Evolutionary conservation across 2,329 filamentous ascomycete genomes (phyloP).

Genomic region (Xylaria sp.): DNA sequence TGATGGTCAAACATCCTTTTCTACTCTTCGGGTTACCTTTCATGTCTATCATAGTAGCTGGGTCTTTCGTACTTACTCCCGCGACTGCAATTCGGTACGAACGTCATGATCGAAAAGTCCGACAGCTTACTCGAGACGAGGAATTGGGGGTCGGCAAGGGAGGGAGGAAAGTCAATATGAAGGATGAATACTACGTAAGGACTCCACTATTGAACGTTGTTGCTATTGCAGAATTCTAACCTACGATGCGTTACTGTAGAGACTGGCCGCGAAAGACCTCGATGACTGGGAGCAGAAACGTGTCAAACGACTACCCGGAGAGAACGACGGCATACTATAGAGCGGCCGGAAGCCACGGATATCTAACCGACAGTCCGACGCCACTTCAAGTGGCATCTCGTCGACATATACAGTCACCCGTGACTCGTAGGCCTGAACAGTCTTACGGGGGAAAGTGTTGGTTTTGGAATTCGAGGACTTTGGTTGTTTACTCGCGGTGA

Average conservation of each 20-base stretch:
- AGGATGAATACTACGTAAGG: conserved; percentile 85
- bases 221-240: background rate
- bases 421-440: background rate
- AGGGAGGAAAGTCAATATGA: conserved; percentile 75
- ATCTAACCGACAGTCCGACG: background rate
- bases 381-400: background rate
- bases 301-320: conserved; percentile 86
- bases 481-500: background rate
- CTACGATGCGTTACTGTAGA: conserved; percentile 53
- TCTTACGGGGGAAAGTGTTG: background rate
- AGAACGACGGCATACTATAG: conserved; percentile 82
- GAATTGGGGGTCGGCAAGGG: conserved; percentile 79
- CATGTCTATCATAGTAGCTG: conserved; percentile 84
- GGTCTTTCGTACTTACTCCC: conserved; percentile 92
- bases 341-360: background rate
- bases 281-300: conserved; percentile 98
- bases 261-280: conserved; percentile 84
- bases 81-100: conserved; percentile 95
- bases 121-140: conserved; percentile 84
- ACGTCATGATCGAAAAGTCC: conserved; percentile 86
- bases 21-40: conserved; percentile 94
- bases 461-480: background rate
- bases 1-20: conserved; percentile 82
- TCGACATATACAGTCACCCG: background rate
- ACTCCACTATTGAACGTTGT: background rate